phyloP scores from a whole-genome alignment of 2,329 filamentous ascomycete species.

The Sclerotiophoma versabilis region DNA sequence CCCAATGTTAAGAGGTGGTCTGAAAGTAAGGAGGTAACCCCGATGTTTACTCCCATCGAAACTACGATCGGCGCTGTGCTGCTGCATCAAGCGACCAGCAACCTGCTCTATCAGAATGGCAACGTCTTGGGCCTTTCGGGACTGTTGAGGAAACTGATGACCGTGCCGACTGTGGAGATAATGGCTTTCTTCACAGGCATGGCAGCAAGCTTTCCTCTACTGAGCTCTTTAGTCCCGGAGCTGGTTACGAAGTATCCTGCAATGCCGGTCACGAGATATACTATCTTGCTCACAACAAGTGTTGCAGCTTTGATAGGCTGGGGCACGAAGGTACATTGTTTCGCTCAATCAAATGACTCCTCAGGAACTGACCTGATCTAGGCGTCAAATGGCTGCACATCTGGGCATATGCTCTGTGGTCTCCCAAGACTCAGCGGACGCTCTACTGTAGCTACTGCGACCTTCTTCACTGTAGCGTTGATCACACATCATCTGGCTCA shows the following conservation, averaged over 20 bases:
- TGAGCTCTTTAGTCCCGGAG: slow-evolving; percentile 54
- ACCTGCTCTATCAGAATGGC: slow-evolving; percentile 61
- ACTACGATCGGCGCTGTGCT: slow-evolving; percentile 60
- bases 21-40: slow-evolving; percentile 1
- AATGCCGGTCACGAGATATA: slow-evolving; percentile 43
- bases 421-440: slow-evolving; percentile 58
- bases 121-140: slow-evolving; percentile 59
- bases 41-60: slow-evolving; percentile 62
- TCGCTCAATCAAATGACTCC: background rate
- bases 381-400: slow-evolving; percentile 58
- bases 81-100: slow-evolving; percentile 59
- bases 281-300: slow-evolving; percentile 49
- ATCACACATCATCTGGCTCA: slow-evolving; percentile 50
- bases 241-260: slow-evolving; percentile 54
- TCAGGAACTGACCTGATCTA: slow-evolving; percentile 20
- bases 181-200: slow-evolving; percentile 57
- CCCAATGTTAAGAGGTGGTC: background rate
- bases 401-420: slow-evolving; percentile 64
- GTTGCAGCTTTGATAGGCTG: slow-evolving; percentile 58
- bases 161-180: slow-evolving; percentile 51
- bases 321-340: slow-evolving; percentile 58
- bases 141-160: slow-evolving; percentile 53
- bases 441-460: slow-evolving; percentile 55
- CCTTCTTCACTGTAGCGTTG: slow-evolving; percentile 44
- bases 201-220: slow-evolving; percentile 52